These are phyloP conservation scores for Fusarium papillatum DNA, from an alignment of 2,329 filamentous ascomycete species.

Conservation along the genomic window DNA sequence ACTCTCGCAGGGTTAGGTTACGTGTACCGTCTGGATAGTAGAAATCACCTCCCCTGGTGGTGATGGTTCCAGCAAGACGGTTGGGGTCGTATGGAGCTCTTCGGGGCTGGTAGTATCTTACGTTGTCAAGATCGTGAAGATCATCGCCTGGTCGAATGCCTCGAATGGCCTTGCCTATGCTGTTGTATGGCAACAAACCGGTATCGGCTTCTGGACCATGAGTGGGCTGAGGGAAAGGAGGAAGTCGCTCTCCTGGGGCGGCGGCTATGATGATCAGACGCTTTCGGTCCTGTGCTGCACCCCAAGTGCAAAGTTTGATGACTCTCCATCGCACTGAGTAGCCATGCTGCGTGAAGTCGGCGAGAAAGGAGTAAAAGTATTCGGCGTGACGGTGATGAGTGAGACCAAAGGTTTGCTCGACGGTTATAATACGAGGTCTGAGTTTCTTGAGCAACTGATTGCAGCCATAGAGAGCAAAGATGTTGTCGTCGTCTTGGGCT, in stretches of 20 bases:
- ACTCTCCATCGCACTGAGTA: conserved; percentile 81
- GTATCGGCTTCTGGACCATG: conserved; percentile 60
- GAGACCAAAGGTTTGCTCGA: conserved; percentile 85
- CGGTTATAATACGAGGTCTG: conserved; percentile 77
- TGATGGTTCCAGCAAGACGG: conserved; percentile 70
- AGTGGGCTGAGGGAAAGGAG: conserved; percentile 73
- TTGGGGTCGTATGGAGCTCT: conserved; percentile 60
- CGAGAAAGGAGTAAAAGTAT: conserved; percentile 72
- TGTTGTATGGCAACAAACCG: conserved; percentile 56
- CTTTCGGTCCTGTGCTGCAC: conserved; percentile 62
- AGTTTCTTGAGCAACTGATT: conserved; percentile 67
- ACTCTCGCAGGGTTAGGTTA: conserved; percentile 76
- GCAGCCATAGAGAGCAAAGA: conserved; percentile 68
- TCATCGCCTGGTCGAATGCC: conserved; percentile 49
- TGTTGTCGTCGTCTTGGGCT: conserved; percentile 78
- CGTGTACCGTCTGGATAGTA: conserved; percentile 76
- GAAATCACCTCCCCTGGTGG: conserved; percentile 72
- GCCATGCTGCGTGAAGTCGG: conserved; percentile 72
- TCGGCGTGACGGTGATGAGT: conserved; percentile 63
- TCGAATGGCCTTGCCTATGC: conserved; percentile 58
- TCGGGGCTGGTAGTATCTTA: conserved; percentile 45
- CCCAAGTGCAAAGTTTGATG: conserved; percentile 65
- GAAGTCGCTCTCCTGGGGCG: conserved; percentile 78
- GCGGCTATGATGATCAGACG: conserved; percentile 70
- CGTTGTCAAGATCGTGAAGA: conserved; percentile 54